Conservation (phyloP, 2,329 filamentous ascomycete genomes). For the Clonostachys sp. region DNA sequence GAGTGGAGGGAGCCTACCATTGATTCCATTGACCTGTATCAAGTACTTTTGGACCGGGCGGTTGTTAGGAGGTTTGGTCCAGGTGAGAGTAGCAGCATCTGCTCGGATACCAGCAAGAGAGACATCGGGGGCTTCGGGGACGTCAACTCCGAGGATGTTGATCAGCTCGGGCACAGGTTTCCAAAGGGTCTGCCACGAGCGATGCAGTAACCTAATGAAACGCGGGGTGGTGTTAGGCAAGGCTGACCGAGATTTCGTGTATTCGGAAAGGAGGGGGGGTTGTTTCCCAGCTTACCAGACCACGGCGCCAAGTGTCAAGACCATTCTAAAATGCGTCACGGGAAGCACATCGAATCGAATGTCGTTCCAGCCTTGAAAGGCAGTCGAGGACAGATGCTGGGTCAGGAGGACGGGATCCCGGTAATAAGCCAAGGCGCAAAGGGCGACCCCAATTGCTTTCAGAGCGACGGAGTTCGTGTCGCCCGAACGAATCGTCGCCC, state of each 20-base stretch:
- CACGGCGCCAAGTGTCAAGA: constrained; percentile 46
- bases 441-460: constrained; percentile 20
- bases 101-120: constrained; percentile 85
- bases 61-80: constrained; percentile 68
- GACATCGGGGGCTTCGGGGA: constrained; percentile 83
- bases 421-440: constrained; percentile 23
- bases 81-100: constrained; percentile 84
- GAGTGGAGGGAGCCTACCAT: constrained; percentile 53
- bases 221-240: background rate
- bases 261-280: too few species aligned
- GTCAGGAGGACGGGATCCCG: constrained; percentile 21
- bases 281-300: constrained; percentile 38
- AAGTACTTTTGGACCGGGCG: constrained; percentile 78
- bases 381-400: constrained; percentile 16
- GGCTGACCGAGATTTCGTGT: too few species aligned
- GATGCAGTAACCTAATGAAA: constrained; percentile 66
- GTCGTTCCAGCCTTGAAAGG: constrained; percentile 25
- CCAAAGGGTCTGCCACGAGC: constrained; percentile 82
- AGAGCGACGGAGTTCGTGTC: constrained; percentile 21
- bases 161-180: constrained; percentile 91
- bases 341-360: constrained; percentile 41
- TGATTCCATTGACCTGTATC: constrained; percentile 89
- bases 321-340: constrained; percentile 47
- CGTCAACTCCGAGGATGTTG: constrained; percentile 86
- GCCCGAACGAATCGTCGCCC: constrained; percentile 24